Evolutionary conservation across 176 grass and related monocot species (phyloP), one percentile per base, ranked within the genome.

Genomic region (Carex parvula): DNA sequence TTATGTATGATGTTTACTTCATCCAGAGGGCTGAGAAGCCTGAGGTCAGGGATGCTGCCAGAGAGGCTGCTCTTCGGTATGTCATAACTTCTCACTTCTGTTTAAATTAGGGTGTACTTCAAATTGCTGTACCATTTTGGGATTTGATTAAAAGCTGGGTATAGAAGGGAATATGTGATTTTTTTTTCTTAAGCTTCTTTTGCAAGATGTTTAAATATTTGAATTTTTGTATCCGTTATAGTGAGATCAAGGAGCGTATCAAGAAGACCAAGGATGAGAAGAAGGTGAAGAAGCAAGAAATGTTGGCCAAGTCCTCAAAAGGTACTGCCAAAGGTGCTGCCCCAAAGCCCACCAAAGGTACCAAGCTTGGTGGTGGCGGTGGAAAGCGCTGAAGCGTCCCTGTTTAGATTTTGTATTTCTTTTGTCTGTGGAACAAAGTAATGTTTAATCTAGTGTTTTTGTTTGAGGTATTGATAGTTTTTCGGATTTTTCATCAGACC

Each of bases 1-100:
- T n/a, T n/a, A n/a, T n/a, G n/a, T n/a, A n/a, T n/a, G n/a, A n/a
- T n/a, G n/a, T n/a, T n/a, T n/a, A n/a, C n/a, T n/a, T n/a, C n/a
- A n/a, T n/a, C n/a, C n/a, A 97, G 91, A 93, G 94, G 53, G 81
- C 85, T 4, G 94, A 97, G 89, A 97, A 97, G 76, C 90, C 94
- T 32, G 94, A 97, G 86, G 91, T 97, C n/a, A 91, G 91, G 54
- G 94, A 97, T 91, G 94, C 94, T 70, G 91, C 94, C 16, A 88
- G 94, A 56, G 91, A 97, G 72, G 94, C 94, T 0, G 94, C 94
- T 90, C 94, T 97, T 26, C 94, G 94, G 94, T 97, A 90, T 33
- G 20, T 83, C 69, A 44, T 39, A 85, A 17, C 9, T 46, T 60
- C 9, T 64, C 12, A 65, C 56, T 54, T 30, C 4, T 15, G 2